Evolutionary conservation across 169 alveolate genomes (phyloP).

Genomic region (Eimeria tenella): DNA sequence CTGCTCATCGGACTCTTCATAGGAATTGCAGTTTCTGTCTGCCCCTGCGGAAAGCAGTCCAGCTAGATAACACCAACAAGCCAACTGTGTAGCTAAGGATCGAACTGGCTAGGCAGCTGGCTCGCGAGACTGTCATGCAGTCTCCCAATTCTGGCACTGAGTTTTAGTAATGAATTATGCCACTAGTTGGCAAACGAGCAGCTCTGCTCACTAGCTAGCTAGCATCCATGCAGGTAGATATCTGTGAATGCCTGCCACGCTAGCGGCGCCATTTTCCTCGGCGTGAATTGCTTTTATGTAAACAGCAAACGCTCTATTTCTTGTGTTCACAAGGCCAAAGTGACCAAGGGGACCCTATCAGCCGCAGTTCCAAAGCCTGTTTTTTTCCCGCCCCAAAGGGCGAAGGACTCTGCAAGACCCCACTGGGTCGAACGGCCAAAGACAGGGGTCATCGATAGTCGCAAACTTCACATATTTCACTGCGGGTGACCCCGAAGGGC

Average conservation of each 20-base stretch:
- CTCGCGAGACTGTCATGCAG: not conserved
- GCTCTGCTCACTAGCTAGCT: not conserved
- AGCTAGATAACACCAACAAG: not conserved
- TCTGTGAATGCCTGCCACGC: not conserved
- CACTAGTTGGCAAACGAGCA: not conserved
- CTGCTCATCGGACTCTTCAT: slow-evolving; percentile 10
- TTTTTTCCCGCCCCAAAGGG: too few relatives aligned
- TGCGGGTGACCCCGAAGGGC: not conserved
- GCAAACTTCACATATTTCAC: not conserved
- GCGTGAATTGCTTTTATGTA: not conserved
- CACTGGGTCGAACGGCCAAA: not conserved
- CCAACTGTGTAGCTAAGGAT: not conserved
- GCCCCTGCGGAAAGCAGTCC: slow-evolving; percentile 4
- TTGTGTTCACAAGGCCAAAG: not conserved
- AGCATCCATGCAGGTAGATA: not conserved
- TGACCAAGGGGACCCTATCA: not conserved
- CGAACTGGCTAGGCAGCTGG: not conserved
- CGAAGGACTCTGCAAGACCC: not conserved
- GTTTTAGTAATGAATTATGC: not conserved
- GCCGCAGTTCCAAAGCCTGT: not conserved
- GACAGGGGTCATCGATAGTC: not conserved
- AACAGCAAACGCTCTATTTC: not conserved
- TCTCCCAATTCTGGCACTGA: not conserved
- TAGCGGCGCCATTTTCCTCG: not conserved
- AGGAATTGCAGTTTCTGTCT: slow-evolving; percentile 22